phyloP scores from a whole-genome alignment of 2,329 filamentous ascomycete species.

The Diplodia scrobiculata region DNA sequence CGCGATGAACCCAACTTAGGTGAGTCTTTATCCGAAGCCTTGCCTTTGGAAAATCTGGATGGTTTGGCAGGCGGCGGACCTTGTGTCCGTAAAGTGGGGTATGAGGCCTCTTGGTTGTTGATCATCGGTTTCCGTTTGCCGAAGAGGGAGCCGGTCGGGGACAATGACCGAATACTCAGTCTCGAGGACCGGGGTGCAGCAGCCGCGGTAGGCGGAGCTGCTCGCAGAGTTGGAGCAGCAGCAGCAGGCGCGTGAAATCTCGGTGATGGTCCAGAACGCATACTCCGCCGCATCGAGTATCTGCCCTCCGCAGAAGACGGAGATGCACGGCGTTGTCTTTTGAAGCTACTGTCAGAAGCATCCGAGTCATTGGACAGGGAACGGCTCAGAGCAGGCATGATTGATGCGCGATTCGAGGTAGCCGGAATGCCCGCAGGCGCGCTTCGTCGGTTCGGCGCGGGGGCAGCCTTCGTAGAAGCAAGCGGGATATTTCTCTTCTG shows the following conservation, averaged over 20 bases:
- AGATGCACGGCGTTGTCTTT: slow-evolving; percentile 57
- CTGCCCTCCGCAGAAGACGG: slow-evolving; percentile 47
- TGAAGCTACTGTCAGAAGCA: slow-evolving; percentile 72
- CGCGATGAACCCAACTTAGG: slow-evolving; percentile 25
- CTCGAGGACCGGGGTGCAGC: slow-evolving; percentile 50
- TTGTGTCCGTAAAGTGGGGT: slow-evolving; percentile 1
- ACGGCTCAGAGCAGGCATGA: slow-evolving; percentile 36
- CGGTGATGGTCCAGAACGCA: slow-evolving; percentile 58
- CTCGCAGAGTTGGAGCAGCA: slow-evolving; percentile 39
- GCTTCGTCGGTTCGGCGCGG: slow-evolving; percentile 35
- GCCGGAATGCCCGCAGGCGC: slow-evolving; percentile 30
- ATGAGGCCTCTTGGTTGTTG: slow-evolving; percentile 30
- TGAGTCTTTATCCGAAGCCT: background rate
- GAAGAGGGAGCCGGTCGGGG: slow-evolving; percentile 63
- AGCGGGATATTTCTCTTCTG: slow-evolving; percentile 46
- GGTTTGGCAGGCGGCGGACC: slow-evolving; percentile 1
- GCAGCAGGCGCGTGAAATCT: slow-evolving; percentile 50
- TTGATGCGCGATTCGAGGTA: slow-evolving; percentile 35
- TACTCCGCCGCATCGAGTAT: slow-evolving; percentile 69
- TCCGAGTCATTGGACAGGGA: slow-evolving; percentile 46
- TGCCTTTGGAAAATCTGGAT: slow-evolving; percentile 1
- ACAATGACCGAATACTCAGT: slow-evolving; percentile 71
- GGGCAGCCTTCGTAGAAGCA: slow-evolving; percentile 31
- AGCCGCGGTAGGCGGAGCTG: slow-evolving; percentile 33
- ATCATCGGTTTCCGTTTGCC: slow-evolving; percentile 32